These are phyloP conservation scores for Aureobasidium lini DNA, from an alignment of 2,329 filamentous ascomycete genomes.

Conservation along the genomic window DNA sequence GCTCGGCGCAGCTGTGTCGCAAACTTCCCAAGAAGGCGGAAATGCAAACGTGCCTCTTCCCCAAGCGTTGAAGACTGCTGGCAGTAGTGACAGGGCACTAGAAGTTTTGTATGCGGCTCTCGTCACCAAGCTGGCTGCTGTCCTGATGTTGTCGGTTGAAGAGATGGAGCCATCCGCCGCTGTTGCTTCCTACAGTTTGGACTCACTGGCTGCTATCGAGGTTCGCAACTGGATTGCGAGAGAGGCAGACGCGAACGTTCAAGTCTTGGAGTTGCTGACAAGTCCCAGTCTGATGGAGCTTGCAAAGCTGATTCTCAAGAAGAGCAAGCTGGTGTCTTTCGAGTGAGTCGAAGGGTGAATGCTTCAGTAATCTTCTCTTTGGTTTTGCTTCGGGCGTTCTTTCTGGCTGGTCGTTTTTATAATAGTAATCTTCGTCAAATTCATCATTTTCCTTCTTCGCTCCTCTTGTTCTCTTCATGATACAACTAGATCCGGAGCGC, in stretches of 20 bases:
- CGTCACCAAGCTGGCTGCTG: slow-evolving; percentile 2
- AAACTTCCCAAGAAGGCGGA: not conserved
- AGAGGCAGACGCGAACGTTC: slow-evolving; percentile 1
- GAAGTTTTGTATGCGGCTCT: slow-evolving; percentile 5
- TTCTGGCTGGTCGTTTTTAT: too few relatives aligned
- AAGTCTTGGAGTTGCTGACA: slow-evolving; percentile 1
- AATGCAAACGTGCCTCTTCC: not conserved
- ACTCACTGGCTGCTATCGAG: slow-evolving; percentile 16
- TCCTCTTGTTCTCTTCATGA: not conserved
- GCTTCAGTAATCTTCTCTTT: too few relatives aligned
- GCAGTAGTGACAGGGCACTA: not conserved
- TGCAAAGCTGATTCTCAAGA: slow-evolving; percentile 1
- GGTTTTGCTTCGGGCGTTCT: too few relatives aligned
- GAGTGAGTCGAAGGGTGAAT: not conserved
- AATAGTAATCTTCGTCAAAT: too few relatives aligned
- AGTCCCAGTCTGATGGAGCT: slow-evolving; percentile 3
- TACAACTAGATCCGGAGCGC: slow-evolving; percentile 17
- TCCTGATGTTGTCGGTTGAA: not conserved
- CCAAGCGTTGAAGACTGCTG: not conserved
- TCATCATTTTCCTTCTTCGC: too few relatives aligned
- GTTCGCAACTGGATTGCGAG: slow-evolving; percentile 12
- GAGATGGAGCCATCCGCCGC: slow-evolving; percentile 7
- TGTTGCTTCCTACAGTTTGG: slow-evolving; percentile 14
- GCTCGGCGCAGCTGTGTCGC: not conserved
- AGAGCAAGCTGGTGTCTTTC: not conserved